Percentiles rank a stretch among this genome's conserved stretches.
phyloP scores from a whole-genome alignment of 2,329 filamentous ascomycete genomes.

The Chrysoporthe austroafricana region DNA sequence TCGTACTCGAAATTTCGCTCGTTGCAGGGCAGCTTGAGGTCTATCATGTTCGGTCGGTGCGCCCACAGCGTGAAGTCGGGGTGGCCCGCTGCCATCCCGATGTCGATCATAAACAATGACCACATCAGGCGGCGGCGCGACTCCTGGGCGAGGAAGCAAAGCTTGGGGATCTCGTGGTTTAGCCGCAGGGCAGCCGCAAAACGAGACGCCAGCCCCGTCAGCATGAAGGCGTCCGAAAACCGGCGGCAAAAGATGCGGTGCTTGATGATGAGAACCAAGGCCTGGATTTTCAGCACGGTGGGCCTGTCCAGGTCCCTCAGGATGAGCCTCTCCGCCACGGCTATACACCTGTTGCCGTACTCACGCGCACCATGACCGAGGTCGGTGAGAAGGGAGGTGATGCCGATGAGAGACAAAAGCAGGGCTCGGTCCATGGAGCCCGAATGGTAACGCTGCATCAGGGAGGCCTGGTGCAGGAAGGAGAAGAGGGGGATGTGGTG shows the following conservation, averaged over 20 bases:
- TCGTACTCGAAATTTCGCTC: conserved; percentile 61
- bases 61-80: conserved; percentile 52
- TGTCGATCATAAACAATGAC: conserved; percentile 53
- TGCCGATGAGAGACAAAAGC: conserved; percentile 58
- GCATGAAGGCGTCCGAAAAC: conserved; percentile 53
- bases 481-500: conserved; percentile 64
- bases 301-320: conserved; percentile 58
- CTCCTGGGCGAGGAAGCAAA: conserved; percentile 50
- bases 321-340: conserved; percentile 58
- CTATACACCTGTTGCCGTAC: conserved; percentile 58
- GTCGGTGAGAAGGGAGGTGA: conserved; percentile 60
- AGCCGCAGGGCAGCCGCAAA: conserved; percentile 54
- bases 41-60: conserved; percentile 44
- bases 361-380: conserved; percentile 56
- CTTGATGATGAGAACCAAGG: conserved; percentile 51
- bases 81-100: conserved; percentile 50
- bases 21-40: conserved; percentile 53
- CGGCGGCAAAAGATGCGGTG: conserved; percentile 50
- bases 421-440: conserved; percentile 60
- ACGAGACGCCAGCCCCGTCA: conserved; percentile 49
- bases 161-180: conserved; percentile 51
- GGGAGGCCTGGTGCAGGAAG: conserved; percentile 61
- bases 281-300: conserved; percentile 59
- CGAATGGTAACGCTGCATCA: conserved; percentile 62
- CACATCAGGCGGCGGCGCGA: conserved; percentile 52